Evolutionary conservation across 345 rosid species (phyloP), one percentile per base, ranked within the genome.

Genomic region (Clausena lansium): DNA sequence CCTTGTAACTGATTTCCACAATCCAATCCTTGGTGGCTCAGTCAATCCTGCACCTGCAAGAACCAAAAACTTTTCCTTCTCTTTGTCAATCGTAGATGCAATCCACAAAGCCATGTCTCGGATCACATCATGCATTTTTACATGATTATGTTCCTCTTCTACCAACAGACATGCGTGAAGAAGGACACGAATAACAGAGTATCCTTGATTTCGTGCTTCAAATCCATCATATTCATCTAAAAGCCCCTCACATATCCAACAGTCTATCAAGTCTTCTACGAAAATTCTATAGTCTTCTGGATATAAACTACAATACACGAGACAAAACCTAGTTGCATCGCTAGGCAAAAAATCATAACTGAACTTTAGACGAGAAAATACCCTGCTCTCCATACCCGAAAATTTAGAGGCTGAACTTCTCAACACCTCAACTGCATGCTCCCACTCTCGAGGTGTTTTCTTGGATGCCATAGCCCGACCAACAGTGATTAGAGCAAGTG

Each of bases 101-200:
- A 87, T 39, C 90, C 87, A 87, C 22, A 88, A 59, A 6, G 82
- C 82, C 84, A 84, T 76, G 28, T 86, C 90, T 1, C 86, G 86
- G 13, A 88, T 62, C 63, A 88, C 66, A 52, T 82, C 86, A 62
- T 85, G 91, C 89, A 88, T 85, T 61, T 79, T 81, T 4, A 86
- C 81, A 38, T 11, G 4, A 11, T 9, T 33, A 14, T 76, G 74
- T 5, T 67, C 32, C 20, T 15, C 36, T 27, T 36, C 66, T 35
- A 83, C 78, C 76, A 89, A 57, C 5, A 85, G 71, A 71, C 82
- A 73, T 0, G 78, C 81, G 30, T 9, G 25, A 36, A 64, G 7
- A 4, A 88, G 87, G 57, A 22, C 70, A 24, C 81, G 75, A n/a
- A 85, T 65, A 25, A 88, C 45, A 39, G 45, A 39, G 0, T 39